Evolutionary conservation across 208 protist species (phyloP).

Genomic region (Balamuthia mandrillaris): DNA sequence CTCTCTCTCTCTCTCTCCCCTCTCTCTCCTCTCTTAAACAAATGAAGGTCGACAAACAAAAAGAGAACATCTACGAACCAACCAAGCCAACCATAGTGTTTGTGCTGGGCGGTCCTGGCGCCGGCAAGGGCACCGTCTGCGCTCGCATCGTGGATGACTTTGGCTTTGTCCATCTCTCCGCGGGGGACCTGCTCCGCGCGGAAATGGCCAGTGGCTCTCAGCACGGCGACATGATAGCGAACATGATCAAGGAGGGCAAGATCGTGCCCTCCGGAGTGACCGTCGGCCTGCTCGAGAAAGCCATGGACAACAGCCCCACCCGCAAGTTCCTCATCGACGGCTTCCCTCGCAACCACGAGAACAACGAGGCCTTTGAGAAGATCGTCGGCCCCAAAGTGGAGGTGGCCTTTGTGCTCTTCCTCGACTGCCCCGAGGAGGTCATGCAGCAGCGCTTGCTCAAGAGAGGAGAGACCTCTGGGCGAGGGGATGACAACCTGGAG

Average conservation of each 20-base stretch:
- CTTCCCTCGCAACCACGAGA: constrained; percentile 69
- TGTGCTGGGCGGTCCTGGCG: constrained; percentile 83
- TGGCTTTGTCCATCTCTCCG: constrained; percentile 78
- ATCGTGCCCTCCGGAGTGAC: constrained; percentile 63
- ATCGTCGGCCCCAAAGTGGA: constrained; percentile 44
- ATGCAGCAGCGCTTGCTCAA: constrained; percentile 47
- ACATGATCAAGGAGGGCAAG: constrained; percentile 61
- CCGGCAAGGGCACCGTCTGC: constrained; percentile 89
- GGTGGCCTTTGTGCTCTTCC: constrained; percentile 57
- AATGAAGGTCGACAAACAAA: too few species aligned
- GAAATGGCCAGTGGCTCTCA: constrained; percentile 68
- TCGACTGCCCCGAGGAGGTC: constrained; percentile 48
- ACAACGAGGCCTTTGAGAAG: constrained; percentile 55
- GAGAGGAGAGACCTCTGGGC: constrained; percentile 45
- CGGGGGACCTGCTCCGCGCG: constrained; percentile 84
- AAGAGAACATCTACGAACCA: too few species aligned
- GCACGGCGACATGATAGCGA: constrained; percentile 55
- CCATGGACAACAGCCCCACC: constrained; percentile 38
- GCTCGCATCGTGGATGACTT: constrained; percentile 74
- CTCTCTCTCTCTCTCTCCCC: too few species aligned
- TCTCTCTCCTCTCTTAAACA: too few species aligned
- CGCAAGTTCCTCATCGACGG: constrained; percentile 67
- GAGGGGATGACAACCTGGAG: constrained; percentile 68
- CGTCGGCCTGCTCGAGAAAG: constrained; percentile 58
- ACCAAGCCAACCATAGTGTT: constrained; percentile 43